Conservation (phyloP, 305 asterid genomes). For the Rubia peregrina region DNA sequence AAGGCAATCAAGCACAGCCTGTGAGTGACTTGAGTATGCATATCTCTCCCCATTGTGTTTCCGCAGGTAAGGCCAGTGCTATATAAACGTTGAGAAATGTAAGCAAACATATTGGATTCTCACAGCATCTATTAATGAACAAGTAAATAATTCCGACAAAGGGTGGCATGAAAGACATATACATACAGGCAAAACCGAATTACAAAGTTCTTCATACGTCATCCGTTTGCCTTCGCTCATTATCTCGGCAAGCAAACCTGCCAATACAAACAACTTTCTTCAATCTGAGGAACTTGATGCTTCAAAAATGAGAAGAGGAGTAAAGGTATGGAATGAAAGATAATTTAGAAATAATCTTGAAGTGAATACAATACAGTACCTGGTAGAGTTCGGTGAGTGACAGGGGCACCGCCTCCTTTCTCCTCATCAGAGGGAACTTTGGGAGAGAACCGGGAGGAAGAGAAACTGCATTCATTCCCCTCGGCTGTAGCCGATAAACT, state of each 20-base stretch:
- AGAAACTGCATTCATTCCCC: constrained; percentile 44
- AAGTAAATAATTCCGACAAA: background rate
- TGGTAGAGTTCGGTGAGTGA: constrained; percentile 62
- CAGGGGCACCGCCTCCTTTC: constrained; percentile 44
- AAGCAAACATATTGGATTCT: background rate
- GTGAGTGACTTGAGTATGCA: constrained; percentile 90
- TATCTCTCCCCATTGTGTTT: constrained; percentile 95
- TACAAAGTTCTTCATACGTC: constrained; percentile 86
- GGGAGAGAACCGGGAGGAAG: constrained; percentile 38
- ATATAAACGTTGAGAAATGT: constrained; percentile 11
- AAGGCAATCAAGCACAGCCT: constrained; percentile 93
- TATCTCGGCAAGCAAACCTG: constrained; percentile 89
- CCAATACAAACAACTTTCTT: background rate
- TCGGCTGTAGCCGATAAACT: constrained; percentile 48
- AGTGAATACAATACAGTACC: constrained; percentile 32
- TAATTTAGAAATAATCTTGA: constrained; percentile 6
- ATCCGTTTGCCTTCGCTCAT: constrained; percentile 88
- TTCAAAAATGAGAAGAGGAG: background rate
- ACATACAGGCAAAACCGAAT: constrained; percentile 80
- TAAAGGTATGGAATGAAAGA: background rate
- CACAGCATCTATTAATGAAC: background rate
- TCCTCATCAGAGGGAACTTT: constrained; percentile 58
- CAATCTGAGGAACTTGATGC: constrained; percentile 13
- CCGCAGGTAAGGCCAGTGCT: constrained; percentile 96
- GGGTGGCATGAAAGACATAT: constrained; percentile 5